Base-by-base conservation (phyloP, 441 rosid species). In the Geranium incanum region DNA sequence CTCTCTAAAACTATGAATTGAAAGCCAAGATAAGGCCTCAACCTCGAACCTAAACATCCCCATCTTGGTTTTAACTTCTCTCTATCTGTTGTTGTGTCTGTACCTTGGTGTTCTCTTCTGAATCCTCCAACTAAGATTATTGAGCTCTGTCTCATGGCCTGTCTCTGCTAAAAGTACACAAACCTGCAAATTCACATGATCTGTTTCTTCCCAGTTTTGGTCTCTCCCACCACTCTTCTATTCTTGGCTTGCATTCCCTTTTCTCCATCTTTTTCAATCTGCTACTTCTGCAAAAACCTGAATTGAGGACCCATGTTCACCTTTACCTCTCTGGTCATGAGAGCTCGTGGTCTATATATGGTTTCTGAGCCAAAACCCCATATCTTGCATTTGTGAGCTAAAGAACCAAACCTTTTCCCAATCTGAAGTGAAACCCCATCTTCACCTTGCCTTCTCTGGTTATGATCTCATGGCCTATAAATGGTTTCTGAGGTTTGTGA, bases 21-120 rank as follows among this genome's bases (percentile, higher is more conserved):
- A 52, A 52, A 52, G 6, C 60, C 60, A 41, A 43, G 73, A 77
- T 68, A 70, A 67, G 78, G 18, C 70, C 72, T 45, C 60, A 52
- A 52, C 60, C 16, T 15, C 19, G 13, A n/a, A 12, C 60, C 16
- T 15, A 52, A 52, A 52, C 43, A 39, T 39, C 5, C 43, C 43
- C 43, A 39, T 39, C 43, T 7, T 39, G 43, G 43, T 39, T 12
- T 52, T 15, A 4, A 39, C 41, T 43, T 37, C 21, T 37, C 37
- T 62, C 28, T 48, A 43, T 60, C 48, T 68, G 15, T 8, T 3
- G 48, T 6, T 52, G 43, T 70, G 72, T 74, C 77, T 41, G 48
- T 68, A 36, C 68, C 50, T 69, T 38, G 33, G 16, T 71, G 77
- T 68, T 74, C 70, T 72, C 78, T 45, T 72, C 68, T 60, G 38